Evolutionary conservation across 768 basidiomycete species (phyloP).

Genomic region (Russula dissimulans): DNA sequence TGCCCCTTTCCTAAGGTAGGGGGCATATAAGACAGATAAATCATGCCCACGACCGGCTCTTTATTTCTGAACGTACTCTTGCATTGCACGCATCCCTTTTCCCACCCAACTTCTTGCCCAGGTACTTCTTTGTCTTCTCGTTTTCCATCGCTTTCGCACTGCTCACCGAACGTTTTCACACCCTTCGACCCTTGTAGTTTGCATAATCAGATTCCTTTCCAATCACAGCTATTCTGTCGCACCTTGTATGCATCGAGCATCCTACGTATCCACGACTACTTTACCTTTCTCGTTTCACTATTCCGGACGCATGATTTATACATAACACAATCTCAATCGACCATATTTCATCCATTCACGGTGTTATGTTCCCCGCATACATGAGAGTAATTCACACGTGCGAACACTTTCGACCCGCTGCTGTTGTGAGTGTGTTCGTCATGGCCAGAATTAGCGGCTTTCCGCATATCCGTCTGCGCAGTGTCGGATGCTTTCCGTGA

Average conservation of each 20-base stretch:
- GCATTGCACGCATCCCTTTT: neutral
- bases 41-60: neutral
- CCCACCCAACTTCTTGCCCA: neutral
- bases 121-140: neutral
- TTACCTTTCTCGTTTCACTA: neutral
- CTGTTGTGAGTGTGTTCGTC: too few relatives aligned
- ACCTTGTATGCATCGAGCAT: neutral
- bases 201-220: conserved; percentile 1
- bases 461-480: neutral
- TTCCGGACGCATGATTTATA: neutral
- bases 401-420: too few relatives aligned
- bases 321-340: neutral
- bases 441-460: neutral
- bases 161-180: conserved; percentile 1
- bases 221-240: neutral
- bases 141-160: neutral
- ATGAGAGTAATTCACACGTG: too few relatives aligned
- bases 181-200: neutral
- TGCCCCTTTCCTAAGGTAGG: neutral
- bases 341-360: neutral
- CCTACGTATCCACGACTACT: neutral
- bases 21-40: neutral
- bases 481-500: neutral
- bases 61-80: neutral
- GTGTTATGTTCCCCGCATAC: neutral